Conservation (phyloP, 306 rosid species). For the Rubus idaeus region DNA sequence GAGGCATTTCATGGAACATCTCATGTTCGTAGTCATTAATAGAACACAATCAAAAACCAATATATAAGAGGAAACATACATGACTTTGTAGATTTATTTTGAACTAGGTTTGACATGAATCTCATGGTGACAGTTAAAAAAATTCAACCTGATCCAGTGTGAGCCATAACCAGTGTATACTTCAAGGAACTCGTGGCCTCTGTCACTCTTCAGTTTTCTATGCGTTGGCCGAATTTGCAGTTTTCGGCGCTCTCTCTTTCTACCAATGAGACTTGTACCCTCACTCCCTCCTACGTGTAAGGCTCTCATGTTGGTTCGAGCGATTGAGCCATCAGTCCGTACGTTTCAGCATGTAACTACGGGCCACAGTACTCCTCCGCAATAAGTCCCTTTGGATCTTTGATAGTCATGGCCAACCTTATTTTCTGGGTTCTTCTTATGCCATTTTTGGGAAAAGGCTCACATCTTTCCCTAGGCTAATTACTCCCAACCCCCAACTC, state of each 20-base stretch:
- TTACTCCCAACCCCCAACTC: not conserved
- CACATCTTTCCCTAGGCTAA: not conserved
- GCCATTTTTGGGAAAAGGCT: constrained; percentile 10
- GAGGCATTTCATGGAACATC: not conserved
- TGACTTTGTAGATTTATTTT: too few species aligned
- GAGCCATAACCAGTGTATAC: not conserved
- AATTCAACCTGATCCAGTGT: not conserved
- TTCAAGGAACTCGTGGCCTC: constrained; percentile 1
- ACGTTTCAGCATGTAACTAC: constrained; percentile 16
- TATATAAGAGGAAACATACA: too few species aligned
- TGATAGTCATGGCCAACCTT: constrained; percentile 5
- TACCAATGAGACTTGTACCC: not conserved
- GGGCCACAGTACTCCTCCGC: not conserved
- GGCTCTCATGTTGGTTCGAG: constrained; percentile 5
- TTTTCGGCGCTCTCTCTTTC: not conserved
- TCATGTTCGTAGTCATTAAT: not conserved
- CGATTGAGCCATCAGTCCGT: constrained; percentile 18
- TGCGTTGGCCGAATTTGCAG: constrained; percentile 7
- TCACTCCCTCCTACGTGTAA: not conserved
- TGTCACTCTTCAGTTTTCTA: not conserved
- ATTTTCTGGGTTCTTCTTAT: constrained; percentile 8
- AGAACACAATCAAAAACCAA: not conserved
- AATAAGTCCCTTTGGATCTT: constrained; percentile 2
- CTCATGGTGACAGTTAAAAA: not conserved
- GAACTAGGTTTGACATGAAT: too few species aligned